Conservation (phyloP, 148 eudicot genomes). For the Agrostemma githago region DNA sequence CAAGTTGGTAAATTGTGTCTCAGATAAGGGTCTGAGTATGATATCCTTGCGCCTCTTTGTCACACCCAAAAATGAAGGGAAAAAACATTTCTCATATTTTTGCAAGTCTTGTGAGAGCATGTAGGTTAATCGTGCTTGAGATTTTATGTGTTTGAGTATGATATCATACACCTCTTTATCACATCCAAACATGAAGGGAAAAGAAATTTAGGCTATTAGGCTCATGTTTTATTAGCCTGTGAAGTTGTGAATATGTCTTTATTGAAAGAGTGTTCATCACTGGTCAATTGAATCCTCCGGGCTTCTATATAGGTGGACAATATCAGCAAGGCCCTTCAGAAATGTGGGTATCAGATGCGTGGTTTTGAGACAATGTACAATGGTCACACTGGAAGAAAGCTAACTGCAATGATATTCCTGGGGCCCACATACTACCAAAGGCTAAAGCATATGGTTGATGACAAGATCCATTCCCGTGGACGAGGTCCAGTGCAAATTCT, state of each 20-base stretch:
- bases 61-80: neutral
- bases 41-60: neutral
- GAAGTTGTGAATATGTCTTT: neutral
- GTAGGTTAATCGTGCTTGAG: no score
- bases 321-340: constrained; percentile 94
- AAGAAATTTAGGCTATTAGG: neutral
- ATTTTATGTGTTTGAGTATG: neutral
- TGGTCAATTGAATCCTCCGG: neutral
- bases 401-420: constrained; percentile 86
- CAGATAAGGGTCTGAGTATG: neutral
- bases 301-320: constrained; percentile 63
- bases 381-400: constrained; percentile 88
- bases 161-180: neutral
- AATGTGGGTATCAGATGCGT: constrained; percentile 99
- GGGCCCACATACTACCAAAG: constrained; percentile 98
- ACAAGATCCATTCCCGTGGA: constrained; percentile 95
- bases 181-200: neutral
- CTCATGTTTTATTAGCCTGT: neutral
- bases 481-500: constrained; percentile 97
- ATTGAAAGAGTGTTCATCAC: neutral
- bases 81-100: neutral
- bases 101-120: no score
- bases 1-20: neutral
- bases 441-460: constrained; percentile 97
- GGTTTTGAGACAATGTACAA: constrained; percentile 98